Conservation (phyloP, 2,329 filamentous ascomycete species). For the Trichoderma sp. region DNA sequence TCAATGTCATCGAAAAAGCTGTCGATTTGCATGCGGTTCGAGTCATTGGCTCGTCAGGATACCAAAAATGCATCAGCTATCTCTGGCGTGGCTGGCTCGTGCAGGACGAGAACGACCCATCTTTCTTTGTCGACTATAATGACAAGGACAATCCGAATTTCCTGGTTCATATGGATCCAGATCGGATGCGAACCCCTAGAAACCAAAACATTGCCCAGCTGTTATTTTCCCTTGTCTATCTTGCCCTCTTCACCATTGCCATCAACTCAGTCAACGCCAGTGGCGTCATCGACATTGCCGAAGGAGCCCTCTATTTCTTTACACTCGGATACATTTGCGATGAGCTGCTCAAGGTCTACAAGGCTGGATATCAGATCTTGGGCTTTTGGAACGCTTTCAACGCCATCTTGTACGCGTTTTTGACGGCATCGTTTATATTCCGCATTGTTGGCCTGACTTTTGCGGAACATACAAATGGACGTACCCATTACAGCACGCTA, state of each 20-base stretch:
- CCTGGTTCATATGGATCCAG: conserved; percentile 82
- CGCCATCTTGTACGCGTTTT: conserved; percentile 71
- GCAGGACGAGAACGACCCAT: conserved; percentile 89
- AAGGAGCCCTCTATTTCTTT: conserved; percentile 84
- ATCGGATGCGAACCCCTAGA: conserved; percentile 85
- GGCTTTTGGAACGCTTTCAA: conserved; percentile 99
- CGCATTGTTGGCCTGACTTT: conserved; percentile 76
- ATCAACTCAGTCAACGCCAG: conserved; percentile 90
- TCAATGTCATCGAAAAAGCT: conserved; percentile 89
- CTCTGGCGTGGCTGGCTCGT: conserved; percentile 95
- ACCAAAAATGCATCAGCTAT: conserved; percentile 91
- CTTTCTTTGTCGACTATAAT: conserved; percentile 85
- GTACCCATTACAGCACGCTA: conserved; percentile 68
- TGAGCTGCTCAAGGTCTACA: conserved; percentile 85
- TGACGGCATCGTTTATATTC: conserved; percentile 74
- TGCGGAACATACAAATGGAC: conserved; percentile 39
- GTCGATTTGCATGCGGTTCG: conserved; percentile 87
- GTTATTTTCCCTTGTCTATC: conserved; percentile 76
- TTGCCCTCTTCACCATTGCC: conserved; percentile 80
- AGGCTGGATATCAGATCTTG: conserved; percentile 86
- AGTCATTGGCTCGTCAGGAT: conserved; percentile 88
- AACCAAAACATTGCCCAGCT: conserved; percentile 93
- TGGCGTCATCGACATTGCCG: conserved; percentile 80
- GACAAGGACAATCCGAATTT: conserved; percentile 76
- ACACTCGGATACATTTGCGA: conserved; percentile 89